These are phyloP conservation scores for Setaria viridis DNA, from an alignment of 202 grass and related monocot genomes.

Conservation along the genomic window DNA sequence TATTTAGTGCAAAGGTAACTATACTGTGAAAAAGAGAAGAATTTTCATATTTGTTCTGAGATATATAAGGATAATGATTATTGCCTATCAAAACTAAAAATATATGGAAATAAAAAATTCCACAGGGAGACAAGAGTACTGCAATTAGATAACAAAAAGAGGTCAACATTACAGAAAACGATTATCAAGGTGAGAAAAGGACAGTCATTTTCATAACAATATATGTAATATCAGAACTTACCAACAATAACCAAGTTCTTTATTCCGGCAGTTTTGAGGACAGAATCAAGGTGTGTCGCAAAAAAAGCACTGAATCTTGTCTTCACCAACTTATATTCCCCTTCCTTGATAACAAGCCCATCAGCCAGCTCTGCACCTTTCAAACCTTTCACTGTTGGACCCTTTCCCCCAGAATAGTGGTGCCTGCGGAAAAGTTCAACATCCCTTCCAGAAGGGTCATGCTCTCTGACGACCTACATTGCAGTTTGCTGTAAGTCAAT, in stretches of 20 bases:
- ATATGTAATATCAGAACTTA: constrained; percentile 45
- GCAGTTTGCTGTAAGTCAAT: constrained; percentile 27
- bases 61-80: background rate
- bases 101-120: background rate
- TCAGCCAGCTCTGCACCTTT: constrained; percentile 80
- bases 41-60: background rate
- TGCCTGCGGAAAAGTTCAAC: constrained; percentile 85
- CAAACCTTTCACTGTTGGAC: constrained; percentile 75
- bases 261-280: constrained; percentile 79
- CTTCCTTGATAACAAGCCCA: constrained; percentile 78
- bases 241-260: constrained; percentile 88
- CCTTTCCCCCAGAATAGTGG: constrained; percentile 75
- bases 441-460: constrained; percentile 87
- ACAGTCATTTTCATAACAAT: background rate
- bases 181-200: constrained; percentile 3
- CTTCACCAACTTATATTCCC: constrained; percentile 92
- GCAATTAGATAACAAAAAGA: background rate
- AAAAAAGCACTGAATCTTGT: constrained; percentile 98
- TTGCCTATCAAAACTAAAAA: background rate
- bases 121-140: background rate
- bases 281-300: constrained; percentile 78
- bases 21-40: background rate
- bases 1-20: background rate
- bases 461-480: constrained; percentile 93
- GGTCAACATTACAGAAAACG: background rate